phyloP scores from a whole-genome alignment of 345 rosid genomes.

The Lepidium africanum region DNA sequence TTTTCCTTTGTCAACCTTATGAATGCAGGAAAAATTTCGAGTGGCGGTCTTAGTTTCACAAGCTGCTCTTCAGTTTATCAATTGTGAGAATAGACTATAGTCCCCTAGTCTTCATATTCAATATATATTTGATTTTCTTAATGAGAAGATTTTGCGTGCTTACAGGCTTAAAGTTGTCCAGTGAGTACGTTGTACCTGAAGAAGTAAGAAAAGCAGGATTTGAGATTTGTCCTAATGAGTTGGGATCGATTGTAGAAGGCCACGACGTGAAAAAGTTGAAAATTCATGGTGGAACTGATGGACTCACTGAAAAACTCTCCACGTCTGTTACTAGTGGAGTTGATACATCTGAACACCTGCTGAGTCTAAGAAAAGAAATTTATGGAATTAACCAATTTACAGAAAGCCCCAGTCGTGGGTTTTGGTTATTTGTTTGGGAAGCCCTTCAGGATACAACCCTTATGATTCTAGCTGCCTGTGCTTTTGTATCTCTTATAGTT shows the following conservation, averaged over 20 bases:
- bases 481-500: conserved; percentile 52
- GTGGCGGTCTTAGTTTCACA: conserved; percentile 89
- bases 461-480: conserved; percentile 58
- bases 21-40: conserved; percentile 64
- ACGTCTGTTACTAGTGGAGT: conserved; percentile 59
- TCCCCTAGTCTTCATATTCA: not conserved
- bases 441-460: conserved; percentile 64
- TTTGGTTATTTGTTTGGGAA: conserved; percentile 73
- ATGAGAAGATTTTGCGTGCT: conserved; percentile 23
- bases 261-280: conserved; percentile 71
- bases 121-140: not conserved
- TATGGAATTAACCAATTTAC: conserved; percentile 80
- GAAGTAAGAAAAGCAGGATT: conserved; percentile 73
- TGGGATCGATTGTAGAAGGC: conserved; percentile 80
- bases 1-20: not conserved
- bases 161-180: conserved; percentile 52
- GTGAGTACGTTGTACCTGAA: conserved; percentile 67
- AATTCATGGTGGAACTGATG: conserved; percentile 67
- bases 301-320: conserved; percentile 53
- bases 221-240: conserved; percentile 79
- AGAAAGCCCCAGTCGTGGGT: conserved; percentile 67
- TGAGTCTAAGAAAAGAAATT: conserved; percentile 43
- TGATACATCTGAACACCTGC: conserved; percentile 35
- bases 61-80: conserved; percentile 86
- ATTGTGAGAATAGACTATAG: conserved; percentile 38